Base-by-base conservation (phyloP, 2,329 filamentous ascomycete species). In the Raffaelea albimanens region DNA sequence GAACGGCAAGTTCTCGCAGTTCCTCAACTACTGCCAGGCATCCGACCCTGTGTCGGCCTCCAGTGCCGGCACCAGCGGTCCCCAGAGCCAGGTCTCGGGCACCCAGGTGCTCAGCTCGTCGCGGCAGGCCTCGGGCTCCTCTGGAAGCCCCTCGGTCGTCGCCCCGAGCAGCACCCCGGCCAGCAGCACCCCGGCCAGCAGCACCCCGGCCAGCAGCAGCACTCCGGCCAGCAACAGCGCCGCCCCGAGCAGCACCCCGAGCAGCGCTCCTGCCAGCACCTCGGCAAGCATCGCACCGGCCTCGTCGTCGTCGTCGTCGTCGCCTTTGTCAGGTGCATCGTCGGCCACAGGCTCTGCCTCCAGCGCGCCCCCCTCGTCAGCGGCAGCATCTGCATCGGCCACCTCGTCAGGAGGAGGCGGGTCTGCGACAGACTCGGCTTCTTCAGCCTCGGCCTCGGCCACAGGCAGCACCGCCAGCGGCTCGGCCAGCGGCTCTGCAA, bases 21-120 rank as follows among this genome's bases (percentile, higher is more conserved):
- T 62, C 47, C 5, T 73, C 29, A 53, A 59, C 31, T 80, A 60
- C 55, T 82, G 78, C 49, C 14, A 25, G 8, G 16, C 43, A n/a
- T 23, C 29, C 9, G 22, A 44, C 2, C 52, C 47, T 22, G 44
- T 43, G 16, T 31, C 50, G 2, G 21, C 13, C 16, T 21, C 47
- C 13, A 38, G 43, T 1, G 25, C 39, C 9, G 22, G n/a, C 14
- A n/a, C n/a, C n/a, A n/a, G n/a, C n/a, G n/a, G n/a, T n/a, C 22
- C 40, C 4, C 45, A 40, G 40, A 39, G 40, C 20, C 29, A 43
- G 14, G 40, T 43, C 25, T 40, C 49, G 11, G 36, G 45, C 33
- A 45, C 50, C 2, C n/a, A 47, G 1, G 40, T 40, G 13, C 3
- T 55, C 20, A 16, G 20, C 9, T 44, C 55, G 29, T 48, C 48